A percentile compares a stretch with the other conserved stretches of the same genome.
These are phyloP conservation scores for Suillus fuscotomentosus DNA, from an alignment of 768 basidiomycete species.

Conservation along the genomic window DNA sequence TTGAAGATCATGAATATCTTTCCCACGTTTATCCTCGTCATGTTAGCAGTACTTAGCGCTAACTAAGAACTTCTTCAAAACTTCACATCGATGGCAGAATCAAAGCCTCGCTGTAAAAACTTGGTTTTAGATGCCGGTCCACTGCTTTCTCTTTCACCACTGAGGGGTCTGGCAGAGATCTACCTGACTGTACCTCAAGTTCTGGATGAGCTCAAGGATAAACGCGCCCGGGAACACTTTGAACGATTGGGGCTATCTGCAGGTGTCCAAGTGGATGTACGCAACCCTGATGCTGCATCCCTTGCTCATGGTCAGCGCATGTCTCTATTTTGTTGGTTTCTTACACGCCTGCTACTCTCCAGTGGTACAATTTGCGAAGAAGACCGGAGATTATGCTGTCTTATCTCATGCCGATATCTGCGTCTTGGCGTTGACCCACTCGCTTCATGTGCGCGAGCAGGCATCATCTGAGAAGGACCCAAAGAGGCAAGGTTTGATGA, in stretches of 20 bases:
- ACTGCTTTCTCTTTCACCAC: conserved; percentile 81
- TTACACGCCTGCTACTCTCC: conserved; percentile 11
- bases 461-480: conserved; percentile 20
- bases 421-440: conserved; percentile 85
- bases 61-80: neutral
- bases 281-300: conserved; percentile 67
- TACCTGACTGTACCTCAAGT: conserved; percentile 92
- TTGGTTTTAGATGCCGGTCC: conserved; percentile 95
- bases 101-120: conserved; percentile 58
- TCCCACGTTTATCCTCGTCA: too few relatives aligned
- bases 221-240: conserved; percentile 83
- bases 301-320: conserved; percentile 54
- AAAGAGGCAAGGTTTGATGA: conserved; percentile 19
- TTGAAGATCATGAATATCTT: too few relatives aligned
- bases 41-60: too few relatives aligned
- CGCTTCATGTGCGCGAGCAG: conserved; percentile 60
- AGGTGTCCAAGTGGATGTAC: conserved; percentile 72
- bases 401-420: conserved; percentile 90
- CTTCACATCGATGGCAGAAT: conserved; percentile 22
- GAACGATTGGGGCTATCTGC: conserved; percentile 72
- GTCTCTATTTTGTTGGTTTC: conserved; percentile 2
- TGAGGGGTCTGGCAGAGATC: conserved; percentile 83
- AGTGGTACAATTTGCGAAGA: conserved; percentile 93
- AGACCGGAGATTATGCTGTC: conserved; percentile 94
- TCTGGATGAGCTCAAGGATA: conserved; percentile 85